A percentile compares a stretch with the other conserved stretches of the same genome.
Evolutionary conservation across 2,329 filamentous ascomycete genomes (phyloP).

Genomic region (Aureobasidium sp.): DNA sequence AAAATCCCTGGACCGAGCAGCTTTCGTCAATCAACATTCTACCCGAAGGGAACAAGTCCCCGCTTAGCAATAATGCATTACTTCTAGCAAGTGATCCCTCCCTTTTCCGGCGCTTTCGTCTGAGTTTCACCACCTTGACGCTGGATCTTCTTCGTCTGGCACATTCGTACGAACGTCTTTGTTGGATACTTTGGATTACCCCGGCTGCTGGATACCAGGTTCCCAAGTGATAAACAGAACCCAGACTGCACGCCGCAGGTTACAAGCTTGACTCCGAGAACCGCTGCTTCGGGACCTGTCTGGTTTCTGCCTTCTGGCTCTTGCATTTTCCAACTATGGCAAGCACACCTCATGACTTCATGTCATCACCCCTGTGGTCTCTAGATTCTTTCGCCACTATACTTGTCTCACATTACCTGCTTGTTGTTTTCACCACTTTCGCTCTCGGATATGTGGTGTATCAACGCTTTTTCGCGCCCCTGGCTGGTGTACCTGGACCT

Average conservation of each 20-base stretch:
- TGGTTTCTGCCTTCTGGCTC: not conserved
- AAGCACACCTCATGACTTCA: not conserved
- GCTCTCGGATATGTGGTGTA: conserved; percentile 18
- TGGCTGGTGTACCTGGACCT: conserved; percentile 21
- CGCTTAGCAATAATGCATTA: conserved; percentile 1
- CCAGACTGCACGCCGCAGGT: conserved; percentile 4
- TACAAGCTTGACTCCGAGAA: not conserved
- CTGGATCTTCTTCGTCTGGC: not conserved
- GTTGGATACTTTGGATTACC: not conserved
- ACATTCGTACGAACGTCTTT: not conserved
- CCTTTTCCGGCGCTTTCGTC: not conserved
- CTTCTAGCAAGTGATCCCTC: not conserved
- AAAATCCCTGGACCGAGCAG: not conserved
- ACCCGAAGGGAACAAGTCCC: not conserved
- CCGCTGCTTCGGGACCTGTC: not conserved
- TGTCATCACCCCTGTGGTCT: not conserved
- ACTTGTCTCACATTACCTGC: not conserved
- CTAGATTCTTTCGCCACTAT: not conserved
- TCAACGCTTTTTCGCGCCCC: conserved; percentile 18
- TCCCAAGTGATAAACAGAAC: not conserved
- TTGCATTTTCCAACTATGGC: conserved; percentile 1
- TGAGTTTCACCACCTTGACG: not conserved
- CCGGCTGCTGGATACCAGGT: not conserved
- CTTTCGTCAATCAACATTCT: not conserved
- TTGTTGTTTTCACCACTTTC: not conserved